Evolutionary conservation across 1,139 yeast genomes (phyloP).

Genomic region (Nakaseomyces bracarensis): DNA sequence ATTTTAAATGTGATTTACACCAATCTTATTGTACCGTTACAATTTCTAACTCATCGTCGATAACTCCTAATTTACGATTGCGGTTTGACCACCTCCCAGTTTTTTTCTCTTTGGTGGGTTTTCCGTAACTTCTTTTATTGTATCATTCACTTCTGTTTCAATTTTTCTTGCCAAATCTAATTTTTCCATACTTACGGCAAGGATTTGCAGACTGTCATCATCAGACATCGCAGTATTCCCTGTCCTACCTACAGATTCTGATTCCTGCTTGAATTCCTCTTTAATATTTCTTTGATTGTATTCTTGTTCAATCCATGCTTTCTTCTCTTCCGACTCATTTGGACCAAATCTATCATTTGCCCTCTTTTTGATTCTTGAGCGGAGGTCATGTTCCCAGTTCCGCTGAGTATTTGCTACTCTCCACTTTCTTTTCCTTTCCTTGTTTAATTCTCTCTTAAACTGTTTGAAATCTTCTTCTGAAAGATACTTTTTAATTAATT

Average conservation of each 20-base stretch:
- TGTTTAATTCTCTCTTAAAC: slow-evolving; percentile 45
- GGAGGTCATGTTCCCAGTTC: slow-evolving; percentile 79
- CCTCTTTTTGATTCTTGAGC: slow-evolving; percentile 65
- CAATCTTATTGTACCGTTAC: neutral
- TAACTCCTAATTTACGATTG: neutral
- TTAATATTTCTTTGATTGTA: slow-evolving; percentile 54
- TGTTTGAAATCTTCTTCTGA: slow-evolving; percentile 49
- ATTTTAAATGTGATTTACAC: neutral
- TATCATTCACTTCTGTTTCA: slow-evolving; percentile 22
- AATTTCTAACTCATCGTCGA: neutral
- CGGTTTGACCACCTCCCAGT: neutral
- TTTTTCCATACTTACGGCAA: slow-evolving; percentile 23
- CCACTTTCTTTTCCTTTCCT: slow-evolving; percentile 88
- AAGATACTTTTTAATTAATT: slow-evolving; percentile 23
- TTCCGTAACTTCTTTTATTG: slow-evolving; percentile 12
- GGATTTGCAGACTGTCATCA: slow-evolving; percentile 25
- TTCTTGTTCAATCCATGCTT: slow-evolving; percentile 71
- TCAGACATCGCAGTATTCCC: slow-evolving; percentile 19
- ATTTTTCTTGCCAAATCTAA: slow-evolving; percentile 26
- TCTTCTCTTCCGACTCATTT: slow-evolving; percentile 46
- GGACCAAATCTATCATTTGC: slow-evolving; percentile 64
- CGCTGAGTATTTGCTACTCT: slow-evolving; percentile 73
- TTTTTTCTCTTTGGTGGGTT: slow-evolving; percentile 11
- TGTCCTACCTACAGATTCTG: slow-evolving; percentile 6
- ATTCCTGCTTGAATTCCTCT: slow-evolving; percentile 34